A percentile compares a stretch with the other conserved stretches of the same genome.
Conservation (phyloP, 129 eudicot species). For the Arctium minus region DNA sequence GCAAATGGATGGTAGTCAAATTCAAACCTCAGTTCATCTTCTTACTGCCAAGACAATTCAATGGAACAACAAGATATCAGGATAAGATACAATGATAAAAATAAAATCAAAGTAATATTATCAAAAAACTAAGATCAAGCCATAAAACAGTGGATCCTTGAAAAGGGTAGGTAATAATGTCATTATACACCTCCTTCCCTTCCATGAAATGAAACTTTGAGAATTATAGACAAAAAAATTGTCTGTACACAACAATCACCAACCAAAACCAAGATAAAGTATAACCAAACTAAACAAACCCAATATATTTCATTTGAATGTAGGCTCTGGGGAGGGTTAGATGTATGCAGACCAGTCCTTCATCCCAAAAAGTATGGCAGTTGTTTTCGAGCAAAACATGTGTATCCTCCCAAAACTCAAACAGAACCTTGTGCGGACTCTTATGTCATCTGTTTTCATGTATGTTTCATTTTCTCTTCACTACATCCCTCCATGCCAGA, state of each 20-base stretch:
- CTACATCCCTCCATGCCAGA: background rate
- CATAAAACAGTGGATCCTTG: background rate
- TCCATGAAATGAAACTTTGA: background rate
- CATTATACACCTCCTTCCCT: background rate
- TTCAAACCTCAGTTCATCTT: background rate
- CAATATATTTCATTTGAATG: background rate
- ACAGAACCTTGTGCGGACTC: background rate
- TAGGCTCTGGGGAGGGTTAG: background rate
- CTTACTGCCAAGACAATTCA: background rate
- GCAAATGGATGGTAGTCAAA: background rate
- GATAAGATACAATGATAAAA: background rate
- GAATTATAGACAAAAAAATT: background rate
- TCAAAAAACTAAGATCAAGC: background rate
- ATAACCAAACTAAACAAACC: background rate
- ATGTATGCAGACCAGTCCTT: background rate
- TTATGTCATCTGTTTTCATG: background rate
- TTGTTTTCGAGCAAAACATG: background rate
- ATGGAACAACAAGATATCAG: background rate
- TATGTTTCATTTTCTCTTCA: slow-evolving; percentile 10
- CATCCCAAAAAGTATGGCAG: background rate
- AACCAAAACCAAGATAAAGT: background rate
- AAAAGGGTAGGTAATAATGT: background rate
- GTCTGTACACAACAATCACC: background rate
- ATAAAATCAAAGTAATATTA: background rate
- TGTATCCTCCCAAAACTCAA: slow-evolving; percentile 10